Evolutionary conservation across 129 eudicot genomes (phyloP).

Genomic region (Flaveria sonorensis): DNA sequence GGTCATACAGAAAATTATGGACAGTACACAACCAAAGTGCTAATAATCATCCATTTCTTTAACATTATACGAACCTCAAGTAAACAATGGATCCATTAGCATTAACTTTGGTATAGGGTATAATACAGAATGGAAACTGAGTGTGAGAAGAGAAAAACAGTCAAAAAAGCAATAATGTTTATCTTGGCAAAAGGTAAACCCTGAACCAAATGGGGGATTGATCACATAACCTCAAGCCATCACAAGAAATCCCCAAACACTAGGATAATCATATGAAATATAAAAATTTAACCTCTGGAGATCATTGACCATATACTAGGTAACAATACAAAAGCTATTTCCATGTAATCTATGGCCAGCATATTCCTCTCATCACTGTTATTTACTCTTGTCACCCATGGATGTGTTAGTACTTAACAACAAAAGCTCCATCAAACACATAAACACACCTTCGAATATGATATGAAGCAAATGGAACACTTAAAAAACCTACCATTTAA

Average conservation of each 20-base stretch:
- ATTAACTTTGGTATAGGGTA: not conserved
- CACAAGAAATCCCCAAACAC: not conserved
- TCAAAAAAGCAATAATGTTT: not conserved
- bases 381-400: constrained; percentile 9
- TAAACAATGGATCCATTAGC: not conserved
- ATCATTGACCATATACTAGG: constrained; percentile 2
- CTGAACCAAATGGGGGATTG: not conserved
- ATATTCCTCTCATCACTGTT: not conserved
- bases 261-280: not conserved
- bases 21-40: not conserved
- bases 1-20: not conserved
- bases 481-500: not conserved
- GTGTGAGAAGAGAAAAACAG: not conserved
- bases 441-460: not conserved
- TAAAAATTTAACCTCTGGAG: not conserved
- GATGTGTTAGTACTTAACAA: not conserved
- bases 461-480: not conserved
- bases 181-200: constrained; percentile 2
- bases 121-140: not conserved
- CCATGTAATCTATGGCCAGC: not conserved
- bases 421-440: not conserved
- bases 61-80: not conserved
- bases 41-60: not conserved
- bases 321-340: not conserved
- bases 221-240: constrained; percentile 6